These are phyloP conservation scores for Cercophora samala DNA, from an alignment of 495 filamentous ascomycete genomes.

Conservation along the genomic window DNA sequence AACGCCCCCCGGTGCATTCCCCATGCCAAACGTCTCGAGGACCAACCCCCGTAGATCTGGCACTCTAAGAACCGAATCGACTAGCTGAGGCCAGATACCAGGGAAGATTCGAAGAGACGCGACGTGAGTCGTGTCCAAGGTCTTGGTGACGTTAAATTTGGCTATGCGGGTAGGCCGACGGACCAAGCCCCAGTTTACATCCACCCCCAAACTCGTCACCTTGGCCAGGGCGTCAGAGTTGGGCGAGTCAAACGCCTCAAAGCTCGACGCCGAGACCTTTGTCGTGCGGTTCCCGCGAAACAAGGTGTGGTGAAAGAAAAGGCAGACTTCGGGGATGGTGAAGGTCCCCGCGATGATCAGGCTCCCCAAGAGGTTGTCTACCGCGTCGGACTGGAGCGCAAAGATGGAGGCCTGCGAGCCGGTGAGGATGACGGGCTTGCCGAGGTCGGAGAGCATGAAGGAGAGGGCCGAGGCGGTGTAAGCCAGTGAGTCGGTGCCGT, in stretches of 20 bases:
- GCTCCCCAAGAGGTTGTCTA: constrained; percentile 91
- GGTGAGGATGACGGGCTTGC: constrained; percentile 87
- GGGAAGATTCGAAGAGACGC: constrained; percentile 94
- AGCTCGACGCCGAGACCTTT: constrained; percentile 83
- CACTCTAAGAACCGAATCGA: constrained; percentile 80
- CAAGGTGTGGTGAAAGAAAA: constrained; percentile 94
- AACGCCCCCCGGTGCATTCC: constrained; percentile 82
- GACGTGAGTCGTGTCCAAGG: constrained; percentile 82
- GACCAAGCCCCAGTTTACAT: constrained; percentile 81
- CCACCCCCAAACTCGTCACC: constrained; percentile 73
- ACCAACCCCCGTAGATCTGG: constrained; percentile 78
- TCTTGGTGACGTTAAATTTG: constrained; percentile 71
- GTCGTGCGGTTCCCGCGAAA: constrained; percentile 87
- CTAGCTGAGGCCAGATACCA: constrained; percentile 91
- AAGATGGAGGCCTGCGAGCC: constrained; percentile 92
- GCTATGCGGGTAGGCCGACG: constrained; percentile 69
- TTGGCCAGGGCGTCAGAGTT: constrained; percentile 78
- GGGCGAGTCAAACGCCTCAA: constrained; percentile 82
- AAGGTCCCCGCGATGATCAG: constrained; percentile 95
- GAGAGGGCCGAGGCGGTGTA: constrained; percentile 90
- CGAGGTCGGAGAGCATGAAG: constrained; percentile 91
- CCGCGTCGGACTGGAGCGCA: constrained; percentile 87
- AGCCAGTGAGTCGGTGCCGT: constrained; percentile 90
- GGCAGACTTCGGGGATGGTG: constrained; percentile 90
- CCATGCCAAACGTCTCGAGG: constrained; percentile 92